Base-by-base conservation (phyloP, 345 rosid species). In the Kandelia obovata region DNA sequence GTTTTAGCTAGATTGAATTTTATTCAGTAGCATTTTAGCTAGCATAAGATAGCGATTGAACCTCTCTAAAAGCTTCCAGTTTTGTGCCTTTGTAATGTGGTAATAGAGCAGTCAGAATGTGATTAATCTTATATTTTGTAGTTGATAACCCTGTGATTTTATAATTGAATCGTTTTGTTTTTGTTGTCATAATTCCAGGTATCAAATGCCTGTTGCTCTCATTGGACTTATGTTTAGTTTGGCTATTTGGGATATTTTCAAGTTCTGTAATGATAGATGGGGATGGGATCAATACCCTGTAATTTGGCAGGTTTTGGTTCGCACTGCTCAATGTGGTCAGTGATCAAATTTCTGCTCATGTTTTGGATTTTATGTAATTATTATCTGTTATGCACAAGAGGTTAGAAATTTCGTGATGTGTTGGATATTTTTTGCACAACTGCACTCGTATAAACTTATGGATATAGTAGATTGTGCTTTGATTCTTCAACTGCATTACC, bases 141-240 rank as follows among this genome's bases (percentile, higher is more conserved):
- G 5, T 43, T 43, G 49, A 43, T 43, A 43, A 43, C 49, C 13
- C 49, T 13, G 17, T 13, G 19, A 43, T 43, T 5, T 43, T 43
- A 5, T 43, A 62, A 49, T 28, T 19, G 5, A 58, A 21, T 62
- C 15, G 32, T 46, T 30, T 26, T 68, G 32, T 67, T 34, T 57
- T n/a, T 70, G 47, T 43, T 66, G 49, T 35, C 51, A 39, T 58
- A 47, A 56, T 75, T 78, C 34, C 60, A 92, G 98, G 80, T 95
- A 95, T 79, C 98, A 92, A 77, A 90, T 92, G 92, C 98, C 97
- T 17, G 83, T 90, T 66, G 91, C 99, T 55, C 91, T 95, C 62
- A 78, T 85, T 62, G 98, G 97, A 65, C 77, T 95, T 78, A 43
- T 90, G 61, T 85, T 88, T 63, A 82, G 97, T 77, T 86, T 95